Base-by-base conservation (phyloP, 2,329 filamentous ascomycete species). In the Phialophora chinensis region DNA sequence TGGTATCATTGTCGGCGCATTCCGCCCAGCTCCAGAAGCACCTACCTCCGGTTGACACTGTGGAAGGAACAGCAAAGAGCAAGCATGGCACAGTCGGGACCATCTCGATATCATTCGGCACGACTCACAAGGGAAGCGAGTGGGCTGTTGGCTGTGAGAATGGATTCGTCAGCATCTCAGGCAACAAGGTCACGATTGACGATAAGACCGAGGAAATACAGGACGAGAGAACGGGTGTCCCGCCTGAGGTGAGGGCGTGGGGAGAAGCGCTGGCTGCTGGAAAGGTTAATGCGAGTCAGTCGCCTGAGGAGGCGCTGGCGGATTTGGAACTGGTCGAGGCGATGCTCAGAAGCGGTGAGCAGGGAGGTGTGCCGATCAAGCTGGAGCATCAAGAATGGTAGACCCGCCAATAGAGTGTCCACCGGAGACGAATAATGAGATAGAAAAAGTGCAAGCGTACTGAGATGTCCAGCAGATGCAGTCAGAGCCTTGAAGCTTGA, bases 1-100 rank as follows among this genome's bases (percentile, higher is more conserved):
- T 82, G 44, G 76, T 79, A 2, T 77, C 75, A 25, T 72, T 85
- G 1, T 82, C 81, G 10, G 85, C 85, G 1, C 84, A 83, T 52
- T 82, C 83, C 0, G 76, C 77, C 23, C 82, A 83, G 69, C 73
- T 85, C 56, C 80, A 85, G 67, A 69, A 79, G 29, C 81, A 87
- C 73, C 77, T 88, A 0, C 81, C 83, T 0, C 85, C 86, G 0
- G 77, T 86, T 1, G 86, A 88, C 70, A 87, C 86, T 0, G 76
- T 87, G 4, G 82, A 87, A 72, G 84, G 85, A 1, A 81, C 80
- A 0, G 72, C 83, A 27, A 80, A 80, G 72, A 79, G 84, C 2
- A 77, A 74, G 47, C 80, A 79, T 52, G 85, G 85, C 2, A 77
- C 79, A 2, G 80, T 80, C 0, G 86, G 86, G 0, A 81, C 81